phyloP scores from a whole-genome alignment of 2,329 filamentous ascomycete species.

The Trichophyton benhamiae region DNA sequence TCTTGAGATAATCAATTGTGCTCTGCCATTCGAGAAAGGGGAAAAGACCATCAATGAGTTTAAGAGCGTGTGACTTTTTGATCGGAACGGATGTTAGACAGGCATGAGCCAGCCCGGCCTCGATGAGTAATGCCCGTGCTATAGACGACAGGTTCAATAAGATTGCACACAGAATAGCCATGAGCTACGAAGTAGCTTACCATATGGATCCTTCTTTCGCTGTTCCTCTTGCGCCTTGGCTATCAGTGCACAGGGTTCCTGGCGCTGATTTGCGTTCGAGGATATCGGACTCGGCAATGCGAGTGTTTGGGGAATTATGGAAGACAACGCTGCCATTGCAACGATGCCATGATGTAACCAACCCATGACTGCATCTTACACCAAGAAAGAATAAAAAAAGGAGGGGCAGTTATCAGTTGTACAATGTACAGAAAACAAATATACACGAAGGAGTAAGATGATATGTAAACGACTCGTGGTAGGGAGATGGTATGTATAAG shows the following conservation, averaged over 20 bases:
- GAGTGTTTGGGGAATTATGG: neutral
- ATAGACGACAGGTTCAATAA: neutral
- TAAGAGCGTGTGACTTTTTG: constrained; percentile 14
- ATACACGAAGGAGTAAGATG: neutral
- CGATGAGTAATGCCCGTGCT: constrained; percentile 6
- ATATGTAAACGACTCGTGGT: neutral
- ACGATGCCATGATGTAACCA: neutral
- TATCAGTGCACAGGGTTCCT: constrained; percentile 9
- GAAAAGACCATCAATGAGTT: constrained; percentile 16
- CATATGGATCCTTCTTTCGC: neutral
- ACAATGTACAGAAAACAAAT: neutral
- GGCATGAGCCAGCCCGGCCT: constrained; percentile 15
- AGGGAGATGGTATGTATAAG: neutral
- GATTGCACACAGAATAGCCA: too few species aligned
- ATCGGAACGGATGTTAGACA: constrained; percentile 17
- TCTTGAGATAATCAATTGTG: constrained; percentile 17
- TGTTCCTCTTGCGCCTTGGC: constrained; percentile 3
- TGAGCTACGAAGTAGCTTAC: neutral
- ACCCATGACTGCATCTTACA: neutral
- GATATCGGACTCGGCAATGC: neutral
- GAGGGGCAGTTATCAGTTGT: neutral
- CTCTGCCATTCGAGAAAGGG: constrained; percentile 17
- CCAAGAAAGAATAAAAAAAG: neutral
- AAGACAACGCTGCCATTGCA: neutral
- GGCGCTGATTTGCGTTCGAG: neutral